A percentile compares a stretch with the other conserved stretches of the same genome.
These are phyloP conservation scores for Cyclotella cryptica DNA, from an alignment of 108 stramenopile species.

Conservation along the genomic window DNA sequence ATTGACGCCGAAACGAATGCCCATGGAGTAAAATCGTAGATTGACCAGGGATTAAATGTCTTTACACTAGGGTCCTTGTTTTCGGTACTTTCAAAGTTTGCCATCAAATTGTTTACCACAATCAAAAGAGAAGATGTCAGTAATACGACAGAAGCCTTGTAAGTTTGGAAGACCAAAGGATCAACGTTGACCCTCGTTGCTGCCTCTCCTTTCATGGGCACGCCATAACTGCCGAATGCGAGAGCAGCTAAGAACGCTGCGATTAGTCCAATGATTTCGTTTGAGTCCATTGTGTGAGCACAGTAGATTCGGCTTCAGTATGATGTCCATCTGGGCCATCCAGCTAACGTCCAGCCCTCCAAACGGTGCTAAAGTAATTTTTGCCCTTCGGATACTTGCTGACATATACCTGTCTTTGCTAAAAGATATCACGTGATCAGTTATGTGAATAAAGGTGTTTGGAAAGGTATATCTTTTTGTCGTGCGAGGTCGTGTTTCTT, in stretches of 20 bases:
- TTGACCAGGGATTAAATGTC: conserved; percentile 35
- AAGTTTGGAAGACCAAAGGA: conserved; percentile 87
- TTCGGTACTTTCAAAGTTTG: conserved; percentile 5
- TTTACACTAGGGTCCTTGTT: background rate
- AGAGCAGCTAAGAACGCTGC: conserved; percentile 67
- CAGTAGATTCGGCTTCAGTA: too few species aligned
- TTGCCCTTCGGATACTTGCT: too few species aligned
- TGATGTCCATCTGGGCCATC: too few species aligned
- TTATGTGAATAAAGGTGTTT: too few species aligned
- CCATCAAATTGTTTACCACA: conserved; percentile 45
- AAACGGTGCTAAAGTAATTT: too few species aligned
- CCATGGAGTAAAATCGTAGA: conserved; percentile 58
- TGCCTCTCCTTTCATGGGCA: conserved; percentile 79
- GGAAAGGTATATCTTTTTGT: too few species aligned
- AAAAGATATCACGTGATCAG: too few species aligned
- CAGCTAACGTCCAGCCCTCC: too few species aligned
- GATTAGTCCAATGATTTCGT: conserved; percentile 41
- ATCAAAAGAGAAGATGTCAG: conserved; percentile 41
- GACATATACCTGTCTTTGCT: too few species aligned
- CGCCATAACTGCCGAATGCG: conserved; percentile 85
- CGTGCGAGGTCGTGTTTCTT: too few species aligned
- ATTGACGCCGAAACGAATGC: conserved; percentile 68
- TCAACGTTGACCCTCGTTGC: conserved; percentile 74
- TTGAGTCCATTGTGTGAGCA: conserved; percentile 24
- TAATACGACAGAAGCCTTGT: conserved; percentile 69